Percentiles rank a stretch among this genome's conserved stretches.
Conservation (phyloP, 371 early-diverging fungal genomes). For the Circinella umbellata region DNA sequence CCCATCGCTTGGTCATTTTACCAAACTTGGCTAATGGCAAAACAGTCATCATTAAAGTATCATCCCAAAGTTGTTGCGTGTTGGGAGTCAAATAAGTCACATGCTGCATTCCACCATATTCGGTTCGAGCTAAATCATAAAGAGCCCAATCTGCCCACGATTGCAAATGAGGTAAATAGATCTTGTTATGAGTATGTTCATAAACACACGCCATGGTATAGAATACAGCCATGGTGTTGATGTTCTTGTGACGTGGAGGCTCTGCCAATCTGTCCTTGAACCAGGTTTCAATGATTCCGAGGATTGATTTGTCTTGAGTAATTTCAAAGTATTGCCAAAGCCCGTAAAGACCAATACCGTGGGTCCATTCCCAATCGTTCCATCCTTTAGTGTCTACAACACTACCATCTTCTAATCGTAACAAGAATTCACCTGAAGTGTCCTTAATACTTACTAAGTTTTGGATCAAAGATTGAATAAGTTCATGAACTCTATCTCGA, state of each 20-base stretch:
- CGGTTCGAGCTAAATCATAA: slow-evolving; percentile 26
- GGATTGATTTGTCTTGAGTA: slow-evolving; percentile 17
- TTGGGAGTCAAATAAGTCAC: slow-evolving; percentile 28
- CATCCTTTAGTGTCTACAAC: slow-evolving; percentile 32
- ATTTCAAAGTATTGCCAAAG: slow-evolving; percentile 30
- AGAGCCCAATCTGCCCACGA: slow-evolving; percentile 34
- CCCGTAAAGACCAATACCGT: slow-evolving; percentile 32
- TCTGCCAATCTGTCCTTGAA: slow-evolving; percentile 28
- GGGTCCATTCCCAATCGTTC: slow-evolving; percentile 39
- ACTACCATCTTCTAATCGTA: slow-evolving; percentile 24
- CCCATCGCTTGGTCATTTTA: slow-evolving; percentile 23
- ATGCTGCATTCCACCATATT: slow-evolving; percentile 35
- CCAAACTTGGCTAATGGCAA: slow-evolving; percentile 33
- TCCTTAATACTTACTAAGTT: slow-evolving; percentile 29
- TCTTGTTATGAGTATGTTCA: slow-evolving; percentile 21
- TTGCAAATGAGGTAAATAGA: slow-evolving; percentile 25
- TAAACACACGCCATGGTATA: slow-evolving; percentile 28
- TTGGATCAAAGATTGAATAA: slow-evolving; percentile 21
- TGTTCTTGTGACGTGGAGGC: slow-evolving; percentile 28
- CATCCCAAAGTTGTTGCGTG: slow-evolving; percentile 31
- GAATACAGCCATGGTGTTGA: slow-evolving; percentile 35
- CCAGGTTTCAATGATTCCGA: slow-evolving; percentile 27
- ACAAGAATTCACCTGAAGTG: slow-evolving; percentile 24
- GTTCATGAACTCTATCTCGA: slow-evolving; percentile 14
- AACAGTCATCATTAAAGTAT: slow-evolving; percentile 36